Conservation (phyloP, 768 basidiomycete genomes). For the Amanita pseudoporphyria region DNA sequence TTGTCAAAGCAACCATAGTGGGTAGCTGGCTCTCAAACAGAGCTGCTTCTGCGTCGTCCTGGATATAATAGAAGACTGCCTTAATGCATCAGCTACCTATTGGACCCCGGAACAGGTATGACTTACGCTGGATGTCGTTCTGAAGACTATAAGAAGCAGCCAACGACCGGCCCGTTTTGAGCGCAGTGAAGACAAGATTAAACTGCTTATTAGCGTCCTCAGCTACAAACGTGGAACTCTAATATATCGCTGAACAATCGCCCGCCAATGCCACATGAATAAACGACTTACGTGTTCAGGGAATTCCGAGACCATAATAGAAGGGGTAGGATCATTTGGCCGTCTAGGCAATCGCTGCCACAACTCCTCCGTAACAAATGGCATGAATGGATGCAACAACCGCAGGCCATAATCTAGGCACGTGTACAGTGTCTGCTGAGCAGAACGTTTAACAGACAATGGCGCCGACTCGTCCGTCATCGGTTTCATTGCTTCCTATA, state of each 20-base stretch:
- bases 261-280: background rate
- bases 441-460: conserved; percentile 56
- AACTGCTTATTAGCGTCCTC: conserved; percentile 76
- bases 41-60: conserved; percentile 48
- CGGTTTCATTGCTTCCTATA: conserved; percentile 96
- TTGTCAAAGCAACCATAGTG: conserved; percentile 76
- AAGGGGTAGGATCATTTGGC: conserved; percentile 69
- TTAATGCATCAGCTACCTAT: conserved; percentile 4
- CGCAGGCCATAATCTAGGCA: conserved; percentile 87
- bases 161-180: conserved; percentile 75
- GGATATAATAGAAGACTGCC: conserved; percentile 70
- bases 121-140: conserved; percentile 70
- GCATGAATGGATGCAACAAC: conserved; percentile 97
- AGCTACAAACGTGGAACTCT: conserved; percentile 57
- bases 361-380: conserved; percentile 95
- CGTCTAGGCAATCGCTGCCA: conserved; percentile 94
- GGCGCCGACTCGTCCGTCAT: conserved; percentile 80
- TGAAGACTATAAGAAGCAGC: conserved; percentile 87
- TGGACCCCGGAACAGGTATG: background rate
- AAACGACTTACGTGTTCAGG: conserved; percentile 63
- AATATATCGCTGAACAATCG: background rate
- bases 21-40: conserved; percentile 65
- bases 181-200: conserved; percentile 70
- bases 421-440: conserved; percentile 93
- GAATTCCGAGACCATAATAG: conserved; percentile 85